A percentile compares a stretch with the other conserved stretches of the same genome.
Conservation (phyloP, 345 rosid genomes). For the Orychophragmus violaceus region DNA sequence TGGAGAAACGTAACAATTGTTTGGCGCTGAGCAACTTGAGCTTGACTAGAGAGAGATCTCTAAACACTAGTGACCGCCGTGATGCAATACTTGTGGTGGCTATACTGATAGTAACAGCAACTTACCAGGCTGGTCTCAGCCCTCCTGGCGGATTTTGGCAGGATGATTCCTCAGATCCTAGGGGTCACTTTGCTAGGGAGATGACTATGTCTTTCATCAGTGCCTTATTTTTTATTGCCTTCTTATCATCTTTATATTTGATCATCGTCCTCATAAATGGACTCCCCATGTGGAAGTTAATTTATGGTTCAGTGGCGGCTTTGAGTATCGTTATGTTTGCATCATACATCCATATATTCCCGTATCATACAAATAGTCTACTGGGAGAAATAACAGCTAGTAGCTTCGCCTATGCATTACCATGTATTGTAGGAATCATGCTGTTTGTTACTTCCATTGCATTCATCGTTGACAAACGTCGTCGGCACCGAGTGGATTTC, state of each 20-base stretch:
- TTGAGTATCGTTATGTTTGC: not conserved
- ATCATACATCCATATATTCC: not conserved
- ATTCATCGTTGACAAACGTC: not conserved
- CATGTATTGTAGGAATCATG: not conserved
- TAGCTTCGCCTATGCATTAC: not conserved
- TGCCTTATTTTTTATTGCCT: not conserved
- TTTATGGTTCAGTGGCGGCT: not conserved
- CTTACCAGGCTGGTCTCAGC: slow-evolving; percentile 30
- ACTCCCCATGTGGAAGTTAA: slow-evolving; percentile 2
- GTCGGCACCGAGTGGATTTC: not conserved
- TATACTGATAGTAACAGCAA: slow-evolving; percentile 30
- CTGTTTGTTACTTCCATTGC: not conserved
- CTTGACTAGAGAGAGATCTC: not conserved
- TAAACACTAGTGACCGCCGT: not conserved
- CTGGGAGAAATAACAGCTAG: not conserved
- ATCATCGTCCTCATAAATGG: slow-evolving; percentile 10
- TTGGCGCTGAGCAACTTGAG: not conserved
- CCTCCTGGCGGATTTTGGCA: slow-evolving; percentile 30
- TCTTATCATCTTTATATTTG: not conserved
- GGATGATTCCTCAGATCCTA: not conserved
- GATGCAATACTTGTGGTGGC: slow-evolving; percentile 29
- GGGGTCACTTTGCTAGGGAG: not conserved
- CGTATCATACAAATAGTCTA: not conserved
- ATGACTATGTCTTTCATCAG: not conserved
- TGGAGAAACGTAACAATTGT: not conserved